Percentiles rank a stretch among this genome's conserved stretches.
Evolutionary conservation across 169 alveolate species (phyloP).

Genomic region (Perkinsus chesapeaki): DNA sequence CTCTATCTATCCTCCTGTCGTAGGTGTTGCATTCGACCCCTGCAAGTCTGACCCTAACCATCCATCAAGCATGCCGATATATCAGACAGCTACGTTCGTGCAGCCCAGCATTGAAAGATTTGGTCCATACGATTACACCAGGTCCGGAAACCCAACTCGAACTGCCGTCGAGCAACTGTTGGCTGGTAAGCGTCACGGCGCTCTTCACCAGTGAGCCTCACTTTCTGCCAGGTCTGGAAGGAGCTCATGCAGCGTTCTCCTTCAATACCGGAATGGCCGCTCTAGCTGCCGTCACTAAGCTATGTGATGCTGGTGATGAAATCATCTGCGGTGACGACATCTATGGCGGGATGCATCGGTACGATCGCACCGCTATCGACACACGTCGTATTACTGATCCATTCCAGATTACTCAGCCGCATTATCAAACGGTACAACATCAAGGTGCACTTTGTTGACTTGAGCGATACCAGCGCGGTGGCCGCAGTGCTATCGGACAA

Average conservation of each 20-base stretch:
- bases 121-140: conserved; percentile 33
- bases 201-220: too few relatives aligned
- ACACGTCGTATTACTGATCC: too few relatives aligned
- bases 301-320: neutral
- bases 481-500: conserved; percentile 9
- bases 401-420: neutral
- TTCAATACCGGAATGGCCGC: conserved; percentile 33
- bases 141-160: conserved; percentile 30
- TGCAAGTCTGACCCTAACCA: conserved; percentile 23
- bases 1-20: too few relatives aligned
- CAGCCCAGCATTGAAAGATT: conserved; percentile 25
- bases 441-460: neutral
- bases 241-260: conserved; percentile 32
- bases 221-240: conserved; percentile 9
- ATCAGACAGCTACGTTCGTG: conserved; percentile 33
- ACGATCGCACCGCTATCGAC: neutral
- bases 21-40: conserved; percentile 7
- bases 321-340: conserved; percentile 11
- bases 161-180: conserved; percentile 32
- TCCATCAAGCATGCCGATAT: conserved; percentile 30
- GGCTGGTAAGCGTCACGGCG: neutral
- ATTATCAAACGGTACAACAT: neutral
- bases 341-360: conserved; percentile 8
- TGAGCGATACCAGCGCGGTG: neutral
- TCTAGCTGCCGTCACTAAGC: neutral